Percentiles rank a stretch among this genome's conserved stretches.
Evolutionary conservation across 208 protist genomes (phyloP).

Genomic region (Crithidia acanthocephali): DNA sequence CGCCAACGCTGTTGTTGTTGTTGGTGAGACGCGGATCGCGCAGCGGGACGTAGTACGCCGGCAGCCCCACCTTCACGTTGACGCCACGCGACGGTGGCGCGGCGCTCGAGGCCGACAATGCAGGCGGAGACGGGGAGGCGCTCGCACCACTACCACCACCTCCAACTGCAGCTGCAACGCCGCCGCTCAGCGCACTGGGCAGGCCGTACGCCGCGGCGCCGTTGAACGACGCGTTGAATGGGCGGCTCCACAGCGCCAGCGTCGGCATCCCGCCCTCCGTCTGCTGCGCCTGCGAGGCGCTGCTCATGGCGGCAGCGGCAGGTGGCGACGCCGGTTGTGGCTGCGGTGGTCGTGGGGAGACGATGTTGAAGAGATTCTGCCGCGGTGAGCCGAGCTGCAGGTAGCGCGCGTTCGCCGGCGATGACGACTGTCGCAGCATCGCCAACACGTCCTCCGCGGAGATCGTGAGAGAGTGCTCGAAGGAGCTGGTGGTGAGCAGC

Average conservation of each 20-base stretch:
- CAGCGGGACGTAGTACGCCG: slow-evolving; percentile 11
- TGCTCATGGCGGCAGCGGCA: neutral
- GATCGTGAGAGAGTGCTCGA: slow-evolving; percentile 8
- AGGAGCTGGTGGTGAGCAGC: neutral
- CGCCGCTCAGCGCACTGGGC: slow-evolving; percentile 7
- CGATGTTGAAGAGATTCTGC: slow-evolving; percentile 12
- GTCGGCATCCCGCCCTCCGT: neutral
- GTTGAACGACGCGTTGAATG: neutral
- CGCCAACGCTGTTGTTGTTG: neutral
- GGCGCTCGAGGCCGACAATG: neutral
- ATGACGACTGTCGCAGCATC: slow-evolving; percentile 13
- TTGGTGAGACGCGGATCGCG: slow-evolving; percentile 7
- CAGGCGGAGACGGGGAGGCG: neutral
- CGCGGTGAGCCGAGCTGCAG: slow-evolving; percentile 15
- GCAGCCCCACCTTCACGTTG: neutral
- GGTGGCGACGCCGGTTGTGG: too few species aligned
- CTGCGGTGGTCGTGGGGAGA: slow-evolving; percentile 8
- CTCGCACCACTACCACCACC: too few species aligned
- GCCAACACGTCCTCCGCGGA: slow-evolving; percentile 10
- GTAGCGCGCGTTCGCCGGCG: neutral
- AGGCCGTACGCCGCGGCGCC: slow-evolving; percentile 3
- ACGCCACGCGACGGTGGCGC: neutral
- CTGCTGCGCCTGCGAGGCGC: slow-evolving; percentile 13
- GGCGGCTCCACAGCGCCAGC: slow-evolving; percentile 1
- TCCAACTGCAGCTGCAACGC: neutral